Percentiles rank a stretch among this genome's conserved stretches.
phyloP scores from a whole-genome alignment of 352 stramenopile species.

The Globisporangium heterothallicum region DNA sequence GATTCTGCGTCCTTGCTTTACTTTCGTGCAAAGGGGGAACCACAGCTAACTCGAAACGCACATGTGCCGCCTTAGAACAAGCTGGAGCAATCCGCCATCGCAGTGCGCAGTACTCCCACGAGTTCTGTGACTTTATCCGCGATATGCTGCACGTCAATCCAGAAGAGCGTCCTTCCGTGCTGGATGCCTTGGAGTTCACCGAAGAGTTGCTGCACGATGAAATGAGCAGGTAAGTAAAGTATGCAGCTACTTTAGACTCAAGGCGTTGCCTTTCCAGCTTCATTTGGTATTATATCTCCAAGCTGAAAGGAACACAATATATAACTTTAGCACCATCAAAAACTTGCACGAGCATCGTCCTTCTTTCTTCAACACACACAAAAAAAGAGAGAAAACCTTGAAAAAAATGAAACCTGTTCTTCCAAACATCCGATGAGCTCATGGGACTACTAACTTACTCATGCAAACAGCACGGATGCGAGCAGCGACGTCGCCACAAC shows the following conservation, averaged over 20 bases:
- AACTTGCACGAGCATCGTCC: not conserved
- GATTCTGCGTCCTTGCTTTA: not conserved
- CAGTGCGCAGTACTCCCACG: conserved; percentile 57
- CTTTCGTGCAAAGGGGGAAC: not conserved
- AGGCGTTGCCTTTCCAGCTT: too few relatives aligned
- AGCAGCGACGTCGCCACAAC: conserved; percentile 21
- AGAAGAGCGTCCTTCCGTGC: conserved; percentile 68
- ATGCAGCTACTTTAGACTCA: too few relatives aligned
- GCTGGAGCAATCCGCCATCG: conserved; percentile 53
- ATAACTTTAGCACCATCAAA: too few relatives aligned
- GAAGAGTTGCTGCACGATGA: conserved; percentile 72
- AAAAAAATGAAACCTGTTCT: not conserved
- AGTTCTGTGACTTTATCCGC: conserved; percentile 86
- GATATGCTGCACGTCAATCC: conserved; percentile 84
- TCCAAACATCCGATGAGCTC: too few relatives aligned
- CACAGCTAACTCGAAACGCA: not conserved
- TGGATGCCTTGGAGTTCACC: conserved; percentile 80
- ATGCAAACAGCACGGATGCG: conserved; percentile 17
- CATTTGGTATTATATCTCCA: too few relatives aligned
- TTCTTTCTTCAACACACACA: too few relatives aligned
- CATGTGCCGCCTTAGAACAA: conserved; percentile 37
- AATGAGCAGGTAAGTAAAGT: conserved; percentile 41
- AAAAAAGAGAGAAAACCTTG: not conserved
- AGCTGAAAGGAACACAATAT: not conserved
- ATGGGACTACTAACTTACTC: not conserved